Evolutionary conservation across 345 rosid genomes (phyloP).

Genomic region (thale cress (Arabidopsis thaliana)): DNA sequence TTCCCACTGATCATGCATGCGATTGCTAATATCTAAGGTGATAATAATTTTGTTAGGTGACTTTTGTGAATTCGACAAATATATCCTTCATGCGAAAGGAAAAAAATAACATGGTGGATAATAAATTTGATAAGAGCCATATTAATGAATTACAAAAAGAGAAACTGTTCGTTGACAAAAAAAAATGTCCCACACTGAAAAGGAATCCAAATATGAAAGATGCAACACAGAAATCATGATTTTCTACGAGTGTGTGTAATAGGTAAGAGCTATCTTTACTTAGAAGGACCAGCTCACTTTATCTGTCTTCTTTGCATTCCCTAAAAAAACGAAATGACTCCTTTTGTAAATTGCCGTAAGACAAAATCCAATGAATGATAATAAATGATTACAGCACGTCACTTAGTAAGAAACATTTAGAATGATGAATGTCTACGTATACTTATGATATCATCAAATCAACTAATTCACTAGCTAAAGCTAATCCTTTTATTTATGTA

Average conservation of each 20-base stretch:
- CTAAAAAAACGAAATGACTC: slow-evolving; percentile 14
- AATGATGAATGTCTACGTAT: slow-evolving; percentile 29
- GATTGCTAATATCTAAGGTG: slow-evolving; percentile 26
- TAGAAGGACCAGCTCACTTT: slow-evolving; percentile 29
- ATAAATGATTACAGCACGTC: slow-evolving; percentile 28
- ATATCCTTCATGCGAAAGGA: neutral
- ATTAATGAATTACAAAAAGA: neutral
- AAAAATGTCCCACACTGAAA: slow-evolving; percentile 17
- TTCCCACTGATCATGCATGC: slow-evolving; percentile 22
- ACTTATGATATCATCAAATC: slow-evolving; percentile 7
- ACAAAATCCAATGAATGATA: slow-evolving; percentile 25
- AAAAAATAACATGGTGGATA: neutral
- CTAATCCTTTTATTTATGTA: neutral
- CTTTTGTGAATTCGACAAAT: slow-evolving; percentile 15
- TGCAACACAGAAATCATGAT: slow-evolving; percentile 1
- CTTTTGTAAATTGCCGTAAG: slow-evolving; percentile 12
- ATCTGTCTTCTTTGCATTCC: slow-evolving; percentile 9
- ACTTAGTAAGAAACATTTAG: slow-evolving; percentile 5
- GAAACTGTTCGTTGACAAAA: slow-evolving; percentile 16
- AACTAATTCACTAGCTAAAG: neutral
- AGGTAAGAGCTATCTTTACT: slow-evolving; percentile 33
- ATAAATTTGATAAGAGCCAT: neutral
- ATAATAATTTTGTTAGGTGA: slow-evolving; percentile 6
- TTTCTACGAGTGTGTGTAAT: neutral
- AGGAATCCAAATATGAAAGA: slow-evolving; percentile 23